Base-by-base conservation (phyloP, 192 early-diverging fungal species). In the Polychytrium aggregatum region DNA sequence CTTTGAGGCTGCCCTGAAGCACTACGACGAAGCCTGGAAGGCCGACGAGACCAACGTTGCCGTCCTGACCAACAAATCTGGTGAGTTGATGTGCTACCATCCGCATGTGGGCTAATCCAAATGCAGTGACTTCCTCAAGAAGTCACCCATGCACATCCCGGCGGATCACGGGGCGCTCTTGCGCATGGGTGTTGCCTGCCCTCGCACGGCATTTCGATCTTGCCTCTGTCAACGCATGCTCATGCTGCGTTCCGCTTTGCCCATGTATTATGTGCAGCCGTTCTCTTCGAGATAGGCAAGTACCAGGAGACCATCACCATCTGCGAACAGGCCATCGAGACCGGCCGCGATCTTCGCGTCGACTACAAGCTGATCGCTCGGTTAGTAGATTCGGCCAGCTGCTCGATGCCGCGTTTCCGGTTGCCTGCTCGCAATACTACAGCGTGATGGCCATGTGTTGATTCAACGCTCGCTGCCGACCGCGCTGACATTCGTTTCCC, bases 301-400 rank as follows among this genome's bases (percentile, higher is more conserved):
- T 93, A 74, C 57, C 80, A 91, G n/a, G 90, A 89, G 31, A 87
- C 85, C 62, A 95, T 98, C 65, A 82, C 91, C 65, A 73, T 77
- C 8, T 93, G 88, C 58, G 79, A 96, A 55, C 61, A 91, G 44
- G 95, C 95, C 16, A 76, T 97, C 48, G 93, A 97, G 13, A 71
- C 71, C 50, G 93, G 93, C 31, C 83, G 93, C 51, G 88, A 93
- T 59, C 48, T 84, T 37, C 84, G 86, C 24, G 86, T 82, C 33
- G 95, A 95, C 49, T 98, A 84, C 72, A 98, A 92, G 74, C 62
- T 94, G 48, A 86, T 98, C 63, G 88, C 89, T 48, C 60, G 74
- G 80, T 82, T 57, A 16, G 56, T 37, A 50, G 16, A 17, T 46
- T 50, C 45, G 34, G 34, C 31, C 31, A 33, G 31, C 31, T 33